Percentiles rank a stretch among this genome's conserved stretches.
These are phyloP conservation scores for Diospyros lotus DNA, from an alignment of 148 eudicot genomes.

Conservation along the genomic window DNA sequence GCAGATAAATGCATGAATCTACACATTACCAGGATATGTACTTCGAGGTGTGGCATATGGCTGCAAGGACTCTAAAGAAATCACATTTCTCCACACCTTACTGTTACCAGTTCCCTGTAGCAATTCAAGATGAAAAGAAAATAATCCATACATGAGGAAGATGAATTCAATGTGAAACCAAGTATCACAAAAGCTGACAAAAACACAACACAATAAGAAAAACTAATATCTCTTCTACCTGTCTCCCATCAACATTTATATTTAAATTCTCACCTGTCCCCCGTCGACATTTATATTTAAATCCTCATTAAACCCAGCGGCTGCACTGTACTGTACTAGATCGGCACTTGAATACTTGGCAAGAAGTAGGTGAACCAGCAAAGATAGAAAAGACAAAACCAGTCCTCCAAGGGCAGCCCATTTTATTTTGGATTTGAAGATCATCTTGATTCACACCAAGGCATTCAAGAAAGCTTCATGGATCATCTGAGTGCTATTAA, in stretches of 20 bases:
- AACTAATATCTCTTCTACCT: slow-evolving; percentile 17
- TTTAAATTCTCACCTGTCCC: slow-evolving; percentile 52
- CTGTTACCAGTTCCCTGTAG: slow-evolving; percentile 55
- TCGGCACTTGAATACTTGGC: slow-evolving; percentile 59
- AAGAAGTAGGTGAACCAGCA: slow-evolving; percentile 54
- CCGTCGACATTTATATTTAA: slow-evolving; percentile 29
- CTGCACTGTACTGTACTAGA: slow-evolving; percentile 34
- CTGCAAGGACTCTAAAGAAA: slow-evolving; percentile 60
- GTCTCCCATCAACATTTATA: slow-evolving; percentile 28
- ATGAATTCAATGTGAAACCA: neutral
- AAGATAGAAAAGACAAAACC: slow-evolving; percentile 52
- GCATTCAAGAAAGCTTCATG: slow-evolving; percentile 21
- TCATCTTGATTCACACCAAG: slow-evolving; percentile 37
- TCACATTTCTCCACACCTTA: slow-evolving; percentile 72
- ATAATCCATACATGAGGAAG: neutral
- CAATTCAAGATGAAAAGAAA: slow-evolving; percentile 13
- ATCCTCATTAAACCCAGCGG: slow-evolving; percentile 46
- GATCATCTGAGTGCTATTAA: slow-evolving; percentile 18
- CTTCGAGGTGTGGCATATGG: slow-evolving; percentile 76
- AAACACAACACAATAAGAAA: neutral
- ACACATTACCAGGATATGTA: slow-evolving; percentile 61
- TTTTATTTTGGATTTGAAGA: slow-evolving; percentile 68
- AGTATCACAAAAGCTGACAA: neutral
- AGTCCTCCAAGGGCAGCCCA: slow-evolving; percentile 73
- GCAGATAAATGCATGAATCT: neutral